Conservation (phyloP, 805 yeast genomes). For the Hanseniaspora nectarophila region DNA sequence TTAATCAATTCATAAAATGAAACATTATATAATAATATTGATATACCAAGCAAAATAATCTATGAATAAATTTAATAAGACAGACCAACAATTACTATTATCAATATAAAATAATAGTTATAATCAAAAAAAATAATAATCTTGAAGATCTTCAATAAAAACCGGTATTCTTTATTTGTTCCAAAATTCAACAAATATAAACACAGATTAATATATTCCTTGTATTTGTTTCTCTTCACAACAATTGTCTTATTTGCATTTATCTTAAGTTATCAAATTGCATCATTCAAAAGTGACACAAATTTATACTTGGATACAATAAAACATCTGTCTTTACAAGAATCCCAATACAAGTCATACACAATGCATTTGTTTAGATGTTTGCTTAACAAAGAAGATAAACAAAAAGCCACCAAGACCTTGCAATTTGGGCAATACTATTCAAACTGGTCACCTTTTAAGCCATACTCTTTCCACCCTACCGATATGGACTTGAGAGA, state of each 20-base stretch:
- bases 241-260: no score
- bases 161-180: no score
- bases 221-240: no score
- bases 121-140: no score
- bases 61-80: no score
- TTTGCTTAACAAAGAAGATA: background rate
- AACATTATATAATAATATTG: background rate
- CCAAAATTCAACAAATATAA: background rate
- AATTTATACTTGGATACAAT: background rate
- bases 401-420: background rate
- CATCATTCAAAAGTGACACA: background rate
- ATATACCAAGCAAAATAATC: no score
- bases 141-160: no score
- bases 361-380: background rate
- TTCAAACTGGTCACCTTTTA: slow-evolving; percentile 59
- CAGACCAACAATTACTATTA: no score
- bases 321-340: background rate
- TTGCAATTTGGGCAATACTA: slow-evolving; percentile 34
- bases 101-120: background rate
- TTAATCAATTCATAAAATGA: background rate
- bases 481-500: slow-evolving; percentile 45
- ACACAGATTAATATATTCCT: background rate
- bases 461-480: slow-evolving; percentile 45
- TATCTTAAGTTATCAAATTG: background rate
- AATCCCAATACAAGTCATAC: background rate